Evolutionary conservation across 2,329 filamentous ascomycete genomes (phyloP), one percentile per base, ranked within the genome.

Genomic region (Ophiocordyceps australis): DNA sequence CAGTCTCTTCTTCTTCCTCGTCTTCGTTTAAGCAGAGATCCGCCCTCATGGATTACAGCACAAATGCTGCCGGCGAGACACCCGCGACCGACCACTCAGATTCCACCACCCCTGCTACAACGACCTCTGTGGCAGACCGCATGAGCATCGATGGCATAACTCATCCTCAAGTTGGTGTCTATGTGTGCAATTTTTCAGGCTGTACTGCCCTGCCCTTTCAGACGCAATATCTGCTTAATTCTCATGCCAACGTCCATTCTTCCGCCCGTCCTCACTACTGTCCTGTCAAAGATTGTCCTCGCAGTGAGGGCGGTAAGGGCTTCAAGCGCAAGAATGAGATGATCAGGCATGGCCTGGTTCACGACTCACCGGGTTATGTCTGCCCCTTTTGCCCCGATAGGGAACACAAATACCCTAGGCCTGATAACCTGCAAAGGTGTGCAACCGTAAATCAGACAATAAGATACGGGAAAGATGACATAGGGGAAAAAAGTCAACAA

Each of bases 361-460:
- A 98, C 43, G 76, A 83, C 36, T 92, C 82, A 7, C 89, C 89
- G 2, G 86, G 86, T 32, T 98, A 95, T 42, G 74, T 93, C 17
- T 98, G 89, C 47, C 89, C 89, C 0, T 95, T 94, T 45, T 98
- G 89, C 47, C 79, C 82, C 2, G 83, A 93, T 41, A 66, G 83
- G 36, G 83, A 94, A 46, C 86, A 94, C 49, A 85, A 78, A 45
- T 95, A 95, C 47, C 89, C 89, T 5, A 65, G 89, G 38, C 89
- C 89, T 18, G 89, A 98, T 48, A 95, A 95, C 57, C 56, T 98
- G 29, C 86, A 94, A 57, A 73, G 86, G 81, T 91, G 60, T 36
- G 65, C 46, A 26, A 22, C n/a, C n/a, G n/a, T n/a, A n/a, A n/a
- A n/a, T n/a, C n/a, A n/a, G n/a, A n/a, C n/a, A n/a, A n/a, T n/a